Evolutionary conservation across 164 flowering plant genomes (phyloP).

Genomic region (Aristolochia californica): DNA sequence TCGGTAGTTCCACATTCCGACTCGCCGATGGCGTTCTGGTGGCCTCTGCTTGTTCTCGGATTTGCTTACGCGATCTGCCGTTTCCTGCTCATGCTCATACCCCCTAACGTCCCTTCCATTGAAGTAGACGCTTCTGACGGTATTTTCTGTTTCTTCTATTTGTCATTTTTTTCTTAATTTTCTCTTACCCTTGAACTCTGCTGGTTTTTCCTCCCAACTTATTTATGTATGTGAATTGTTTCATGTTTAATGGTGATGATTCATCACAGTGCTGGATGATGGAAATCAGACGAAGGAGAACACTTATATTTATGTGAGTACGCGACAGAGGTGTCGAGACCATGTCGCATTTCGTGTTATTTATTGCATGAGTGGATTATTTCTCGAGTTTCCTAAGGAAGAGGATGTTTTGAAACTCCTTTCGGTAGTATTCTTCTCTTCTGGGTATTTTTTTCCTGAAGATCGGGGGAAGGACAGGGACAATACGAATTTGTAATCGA

Average conservation of each 20-base stretch:
- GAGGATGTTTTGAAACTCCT: too few species aligned
- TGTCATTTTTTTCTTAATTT: too few species aligned
- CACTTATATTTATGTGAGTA: constrained; percentile 81
- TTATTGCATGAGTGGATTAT: too few species aligned
- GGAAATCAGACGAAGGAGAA: constrained; percentile 69
- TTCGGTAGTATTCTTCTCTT: too few species aligned
- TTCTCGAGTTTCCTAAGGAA: too few species aligned
- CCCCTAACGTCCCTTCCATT: constrained; percentile 90
- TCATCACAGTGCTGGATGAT: constrained; percentile 68
- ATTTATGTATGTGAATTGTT: neutral
- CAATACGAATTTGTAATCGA: too few species aligned
- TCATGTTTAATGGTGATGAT: neutral
- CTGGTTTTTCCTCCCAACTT: too few species aligned
- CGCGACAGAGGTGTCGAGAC: neutral
- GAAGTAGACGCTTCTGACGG: constrained; percentile 94
- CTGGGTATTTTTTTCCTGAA: too few species aligned
- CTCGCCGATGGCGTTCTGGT: constrained; percentile 76
- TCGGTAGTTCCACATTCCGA: too few species aligned
- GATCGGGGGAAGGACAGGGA: too few species aligned
- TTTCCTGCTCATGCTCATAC: constrained; percentile 83
- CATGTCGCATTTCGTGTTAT: too few species aligned
- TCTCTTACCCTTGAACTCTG: too few species aligned
- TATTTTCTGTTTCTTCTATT: constrained; percentile 10
- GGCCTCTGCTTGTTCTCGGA: constrained; percentile 69
- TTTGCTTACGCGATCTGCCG: constrained; percentile 72